A percentile compares a stretch with the other conserved stretches of the same genome.
These are phyloP conservation scores for Alternaria burnsii DNA, from an alignment of 2,329 filamentous ascomycete species.

Conservation along the genomic window DNA sequence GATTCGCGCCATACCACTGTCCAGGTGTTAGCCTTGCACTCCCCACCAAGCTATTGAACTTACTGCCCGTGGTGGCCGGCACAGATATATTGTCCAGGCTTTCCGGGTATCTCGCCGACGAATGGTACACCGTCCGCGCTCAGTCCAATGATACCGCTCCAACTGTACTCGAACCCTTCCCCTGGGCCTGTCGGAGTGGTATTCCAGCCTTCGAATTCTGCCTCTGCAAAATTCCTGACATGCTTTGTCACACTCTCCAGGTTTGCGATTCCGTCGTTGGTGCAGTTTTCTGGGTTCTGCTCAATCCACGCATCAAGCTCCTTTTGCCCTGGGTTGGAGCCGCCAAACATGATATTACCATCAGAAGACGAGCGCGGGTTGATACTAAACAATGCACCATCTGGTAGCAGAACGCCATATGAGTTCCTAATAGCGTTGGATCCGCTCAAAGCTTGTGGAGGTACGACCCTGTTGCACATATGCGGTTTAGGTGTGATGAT, in stretches of 20 bases:
- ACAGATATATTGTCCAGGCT: slow-evolving; percentile 38
- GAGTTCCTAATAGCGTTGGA: slow-evolving; percentile 39
- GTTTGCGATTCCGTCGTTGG: slow-evolving; percentile 27
- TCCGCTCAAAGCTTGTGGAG: slow-evolving; percentile 28
- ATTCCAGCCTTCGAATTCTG: slow-evolving; percentile 38
- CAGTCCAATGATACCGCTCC: slow-evolving; percentile 40
- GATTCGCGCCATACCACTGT: slow-evolving; percentile 38
- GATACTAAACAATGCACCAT: slow-evolving; percentile 44
- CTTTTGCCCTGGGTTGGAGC: slow-evolving; percentile 44
- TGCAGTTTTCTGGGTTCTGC: slow-evolving; percentile 31
- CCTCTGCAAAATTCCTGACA: slow-evolving; percentile 35
- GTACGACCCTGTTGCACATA: slow-evolving; percentile 37
- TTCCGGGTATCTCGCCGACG: slow-evolving; percentile 33
- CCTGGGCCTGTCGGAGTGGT: slow-evolving; percentile 23
- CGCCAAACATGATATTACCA: slow-evolving; percentile 46
- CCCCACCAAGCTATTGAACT: slow-evolving; percentile 7
- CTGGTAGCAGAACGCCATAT: slow-evolving; percentile 42
- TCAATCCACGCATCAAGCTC: slow-evolving; percentile 42
- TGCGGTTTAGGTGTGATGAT: slow-evolving; percentile 41
- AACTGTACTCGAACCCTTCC: slow-evolving; percentile 42
- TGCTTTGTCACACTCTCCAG: slow-evolving; percentile 36
- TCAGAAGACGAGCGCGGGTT: slow-evolving; percentile 44
- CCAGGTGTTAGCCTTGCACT: slow-evolving; percentile 1
- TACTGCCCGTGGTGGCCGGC: slow-evolving; percentile 42
- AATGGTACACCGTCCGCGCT: slow-evolving; percentile 40